Evolutionary conservation across 306 rosid genomes (phyloP).

Genomic region (Arachis hypogaea): DNA sequence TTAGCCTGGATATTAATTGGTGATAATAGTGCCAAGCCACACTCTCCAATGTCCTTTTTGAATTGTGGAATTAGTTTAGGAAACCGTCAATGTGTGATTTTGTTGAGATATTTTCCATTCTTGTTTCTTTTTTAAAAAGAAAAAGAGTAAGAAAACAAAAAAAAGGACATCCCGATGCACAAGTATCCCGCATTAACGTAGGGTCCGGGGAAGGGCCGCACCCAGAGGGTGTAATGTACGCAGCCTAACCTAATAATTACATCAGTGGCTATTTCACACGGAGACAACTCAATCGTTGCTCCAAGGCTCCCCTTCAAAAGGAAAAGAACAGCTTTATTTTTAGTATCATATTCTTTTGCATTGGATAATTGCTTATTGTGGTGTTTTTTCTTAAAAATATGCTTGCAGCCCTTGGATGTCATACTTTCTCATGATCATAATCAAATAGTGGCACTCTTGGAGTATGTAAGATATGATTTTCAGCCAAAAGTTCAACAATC

Average conservation of each 20-base stretch:
- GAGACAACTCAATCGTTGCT: too few species aligned
- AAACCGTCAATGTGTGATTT: neutral
- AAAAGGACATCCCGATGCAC: too few species aligned
- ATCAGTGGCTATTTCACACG: too few species aligned
- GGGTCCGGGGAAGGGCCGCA: too few species aligned
- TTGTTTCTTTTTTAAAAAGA: neutral
- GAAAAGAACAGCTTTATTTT: neutral
- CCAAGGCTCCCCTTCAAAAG: too few species aligned
- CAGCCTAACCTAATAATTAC: too few species aligned
- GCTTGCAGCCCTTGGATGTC: conserved; percentile 90
- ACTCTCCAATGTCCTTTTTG: neutral
- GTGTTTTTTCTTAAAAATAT: conserved; percentile 28
- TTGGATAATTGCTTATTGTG: conserved; percentile 1
- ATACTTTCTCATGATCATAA: conserved; percentile 92
- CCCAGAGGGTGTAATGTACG: too few species aligned
- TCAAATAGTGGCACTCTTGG: conserved; percentile 88
- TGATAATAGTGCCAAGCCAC: neutral
- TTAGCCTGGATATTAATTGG: neutral
- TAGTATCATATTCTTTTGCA: conserved; percentile 10
- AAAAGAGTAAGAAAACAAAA: too few species aligned
- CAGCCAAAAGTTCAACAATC: conserved; percentile 83
- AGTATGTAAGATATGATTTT: conserved; percentile 95
- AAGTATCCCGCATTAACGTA: too few species aligned
- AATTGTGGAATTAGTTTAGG: neutral
- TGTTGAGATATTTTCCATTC: conserved; percentile 6